Base-by-base conservation (phyloP, 1,139 yeast genomes). In the Pichia sp. region DNA sequence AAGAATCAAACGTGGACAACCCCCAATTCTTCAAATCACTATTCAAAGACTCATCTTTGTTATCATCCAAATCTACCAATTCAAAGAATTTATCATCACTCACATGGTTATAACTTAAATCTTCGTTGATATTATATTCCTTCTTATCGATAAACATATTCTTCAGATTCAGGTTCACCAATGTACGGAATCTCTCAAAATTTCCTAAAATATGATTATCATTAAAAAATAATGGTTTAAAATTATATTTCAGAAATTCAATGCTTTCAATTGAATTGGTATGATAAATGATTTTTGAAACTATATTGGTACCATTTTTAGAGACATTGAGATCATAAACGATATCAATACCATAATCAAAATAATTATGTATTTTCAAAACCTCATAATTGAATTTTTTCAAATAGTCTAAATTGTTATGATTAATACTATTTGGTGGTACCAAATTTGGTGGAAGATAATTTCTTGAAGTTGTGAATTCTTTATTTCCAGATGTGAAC, bases 281-380 rank as follows among this genome's bases (percentile, higher is more conserved):
- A 55, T 79, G 83, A 6, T 76, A 41, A 2, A 76, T 65, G 1
- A 76, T 49, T 46, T 75, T 75, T 37, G 62, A 62, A 28, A 76
- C 59, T 0, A 62, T 55, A 3, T 71, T 68, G 4, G 58, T 52
- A 2, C 59, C 60, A 41, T 48, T 51, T 3, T 48, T 46, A 4
- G 52, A 44, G 2, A 50, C 46, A 49, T 65, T 66, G 39, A 72
- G 56, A 46, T 72, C 72, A 55, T 76, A 79, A 35, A 77, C 58
- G 5, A 77, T 59, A 55, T 78, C 84, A 39, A 78, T 58, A 0
- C 85, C 85, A 47, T 60, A 65, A 29, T 66, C 59, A 56, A 69
- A 78, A 56, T 79, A 78, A 54, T 77, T 78, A 57, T 78, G 82
- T 52, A 77, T 74, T 49, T 71, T 73, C 38, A 47, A 43, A 9